These are phyloP conservation scores for Taxillus chinensis DNA, from an alignment of 164 flowering plant genomes.

Conservation along the genomic window DNA sequence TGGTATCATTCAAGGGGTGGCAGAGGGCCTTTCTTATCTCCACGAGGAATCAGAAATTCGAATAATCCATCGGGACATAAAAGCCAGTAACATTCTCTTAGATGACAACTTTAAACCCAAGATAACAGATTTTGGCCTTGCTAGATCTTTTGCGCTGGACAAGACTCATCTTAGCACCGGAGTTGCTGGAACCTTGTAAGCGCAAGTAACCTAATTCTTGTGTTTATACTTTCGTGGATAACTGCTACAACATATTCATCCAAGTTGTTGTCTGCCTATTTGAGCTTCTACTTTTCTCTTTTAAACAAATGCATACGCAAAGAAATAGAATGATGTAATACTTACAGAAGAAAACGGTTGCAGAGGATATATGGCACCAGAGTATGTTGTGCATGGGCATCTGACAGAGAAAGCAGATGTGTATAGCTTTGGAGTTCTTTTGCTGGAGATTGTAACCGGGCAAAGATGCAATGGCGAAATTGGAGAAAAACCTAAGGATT, in stretches of 20 bases:
- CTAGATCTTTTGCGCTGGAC: slow-evolving; percentile 21
- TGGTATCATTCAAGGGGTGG: slow-evolving; percentile 13
- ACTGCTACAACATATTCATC: no score
- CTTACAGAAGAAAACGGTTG: background rate
- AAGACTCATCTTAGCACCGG: slow-evolving; percentile 16
- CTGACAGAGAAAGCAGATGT: slow-evolving; percentile 6
- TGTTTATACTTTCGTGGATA: background rate
- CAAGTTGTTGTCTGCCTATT: no score
- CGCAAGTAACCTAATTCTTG: background rate
- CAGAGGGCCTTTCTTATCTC: slow-evolving; percentile 16
- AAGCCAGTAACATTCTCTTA: slow-evolving; percentile 11
- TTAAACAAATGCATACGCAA: no score
- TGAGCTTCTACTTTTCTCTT: no score
- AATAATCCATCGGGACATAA: slow-evolving; percentile 8
- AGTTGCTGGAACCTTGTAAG: slow-evolving; percentile 16
- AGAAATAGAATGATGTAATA: background rate
- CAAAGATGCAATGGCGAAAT: slow-evolving; percentile 8
- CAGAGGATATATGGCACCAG: slow-evolving; percentile 6
- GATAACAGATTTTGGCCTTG: slow-evolving; percentile 6
- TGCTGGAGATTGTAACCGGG: slow-evolving; percentile 12
- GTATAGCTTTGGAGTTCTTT: slow-evolving; percentile 6
- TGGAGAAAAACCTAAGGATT: slow-evolving; percentile 5
- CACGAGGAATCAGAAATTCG: slow-evolving; percentile 13
- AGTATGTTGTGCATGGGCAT: slow-evolving; percentile 5
- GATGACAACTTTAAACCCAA: slow-evolving; percentile 5